A percentile compares a stretch with the other conserved stretches of the same genome.
These are phyloP conservation scores for Malus sieversii DNA, from an alignment of 306 rosid species.

Conservation along the genomic window DNA sequence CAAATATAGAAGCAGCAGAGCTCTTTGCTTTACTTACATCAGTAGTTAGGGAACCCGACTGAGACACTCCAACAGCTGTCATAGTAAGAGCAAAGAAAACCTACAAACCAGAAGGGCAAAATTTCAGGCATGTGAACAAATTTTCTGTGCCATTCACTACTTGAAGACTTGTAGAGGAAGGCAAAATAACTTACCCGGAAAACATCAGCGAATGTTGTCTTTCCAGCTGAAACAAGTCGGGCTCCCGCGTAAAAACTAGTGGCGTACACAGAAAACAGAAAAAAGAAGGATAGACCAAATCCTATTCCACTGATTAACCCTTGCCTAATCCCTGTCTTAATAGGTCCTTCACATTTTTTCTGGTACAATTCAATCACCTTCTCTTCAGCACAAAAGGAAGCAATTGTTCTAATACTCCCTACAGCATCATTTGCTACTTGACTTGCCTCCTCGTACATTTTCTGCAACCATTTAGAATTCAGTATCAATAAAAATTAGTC, in stretches of 20 bases:
- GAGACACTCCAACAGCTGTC: slow-evolving; percentile 35
- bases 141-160: background rate
- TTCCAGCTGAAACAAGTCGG: slow-evolving; percentile 35
- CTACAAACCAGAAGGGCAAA: slow-evolving; percentile 5
- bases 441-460: slow-evolving; percentile 78
- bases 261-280: slow-evolving; percentile 42
- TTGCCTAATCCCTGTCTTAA: slow-evolving; percentile 36
- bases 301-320: slow-evolving; percentile 48
- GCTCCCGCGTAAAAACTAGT: slow-evolving; percentile 53
- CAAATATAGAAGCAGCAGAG: slow-evolving; percentile 33
- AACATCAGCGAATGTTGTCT: slow-evolving; percentile 42
- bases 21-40: slow-evolving; percentile 36
- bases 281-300: slow-evolving; percentile 48
- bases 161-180: background rate
- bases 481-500: background rate
- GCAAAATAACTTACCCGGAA: slow-evolving; percentile 28
- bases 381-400: slow-evolving; percentile 83
- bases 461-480: slow-evolving; percentile 26
- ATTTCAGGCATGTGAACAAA: background rate
- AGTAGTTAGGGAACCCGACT: slow-evolving; percentile 29
- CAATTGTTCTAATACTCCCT: slow-evolving; percentile 71
- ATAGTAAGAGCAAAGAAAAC: slow-evolving; percentile 45
- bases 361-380: slow-evolving; percentile 52
- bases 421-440: slow-evolving; percentile 69
- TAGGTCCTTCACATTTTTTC: slow-evolving; percentile 54